Evolutionary conservation across 2,329 filamentous ascomycete genomes (phyloP), one percentile per base, ranked within the genome.

Genomic region (Ascochyta clinopodiicola): DNA sequence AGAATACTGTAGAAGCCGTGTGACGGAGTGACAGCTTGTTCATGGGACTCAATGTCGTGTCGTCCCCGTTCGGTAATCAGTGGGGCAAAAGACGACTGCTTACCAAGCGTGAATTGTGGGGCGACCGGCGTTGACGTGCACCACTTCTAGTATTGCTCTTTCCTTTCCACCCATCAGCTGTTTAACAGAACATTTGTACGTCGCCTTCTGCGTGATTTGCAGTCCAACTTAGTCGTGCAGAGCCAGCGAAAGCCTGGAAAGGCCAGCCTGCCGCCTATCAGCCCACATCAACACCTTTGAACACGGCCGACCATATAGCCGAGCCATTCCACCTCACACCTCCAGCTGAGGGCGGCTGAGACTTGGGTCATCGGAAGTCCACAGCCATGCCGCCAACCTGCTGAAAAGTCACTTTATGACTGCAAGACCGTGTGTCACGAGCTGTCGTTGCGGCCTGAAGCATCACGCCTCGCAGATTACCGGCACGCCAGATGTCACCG

Each of bases 11-110:
- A 32, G 22, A 44, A n/a, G 31, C 22, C 37, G 36, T 40, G 36
- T 31, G 19, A 44, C 19, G 15, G 10, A 25, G 34, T 8, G 12
- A 31, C 13, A 22, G 37, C 29, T 50, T 24, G 37, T 50, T 19
- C 32, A 34, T 15, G 10, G 13, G 8, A 10, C 17, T 21, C 35
- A 7, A 34, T 13, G 44, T 48, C 42, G 32, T 27, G 51, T 49
- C 32, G 37, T 49, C 40, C 45, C 19, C n/a, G 45, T 50, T 42
- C 29, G 42, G 36, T 22, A 36, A 46, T 40, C 38, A 29, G 52
- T 56, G 46, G 52, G 52, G 52, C 46, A 43, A 36, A 31, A 15
- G 48, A 35, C 44, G 40, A 36, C 45, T 50, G 52, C 40, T 56
- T 56, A 56, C 52, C 29, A 56, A 56, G 52, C 52, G 25, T 17